Percentiles rank a stretch among this genome's conserved stretches.
These are phyloP conservation scores for Zopfia rhizophila DNA, from an alignment of 2,329 filamentous ascomycete species.

Conservation along the genomic window DNA sequence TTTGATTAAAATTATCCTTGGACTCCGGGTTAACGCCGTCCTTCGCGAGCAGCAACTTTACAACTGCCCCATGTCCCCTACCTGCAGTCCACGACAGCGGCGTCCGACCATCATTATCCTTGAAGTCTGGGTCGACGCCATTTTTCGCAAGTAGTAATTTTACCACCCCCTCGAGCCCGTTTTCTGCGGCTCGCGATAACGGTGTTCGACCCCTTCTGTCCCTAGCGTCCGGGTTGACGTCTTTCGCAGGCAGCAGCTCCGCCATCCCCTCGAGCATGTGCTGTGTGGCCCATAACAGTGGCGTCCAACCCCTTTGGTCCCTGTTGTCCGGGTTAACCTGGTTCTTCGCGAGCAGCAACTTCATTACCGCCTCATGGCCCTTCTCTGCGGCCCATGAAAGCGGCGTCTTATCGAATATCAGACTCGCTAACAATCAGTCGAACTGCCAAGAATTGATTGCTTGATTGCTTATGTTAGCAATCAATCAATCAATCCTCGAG, in stretches of 20 bases:
- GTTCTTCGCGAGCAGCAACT: conserved; percentile 7
- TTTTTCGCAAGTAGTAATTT: conserved; percentile 10
- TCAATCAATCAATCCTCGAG: too few relatives aligned
- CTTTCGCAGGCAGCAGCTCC: conserved; percentile 9
- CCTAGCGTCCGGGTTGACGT: background rate
- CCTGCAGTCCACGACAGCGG: conserved; percentile 1
- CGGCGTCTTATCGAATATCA: too few relatives aligned
- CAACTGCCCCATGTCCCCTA: conserved; percentile 5
- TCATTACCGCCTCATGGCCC: conserved; percentile 1
- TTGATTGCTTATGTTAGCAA: too few relatives aligned
- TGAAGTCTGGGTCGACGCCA: conserved; percentile 8
- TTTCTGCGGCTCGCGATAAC: conserved; percentile 5
- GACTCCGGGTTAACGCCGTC: background rate
- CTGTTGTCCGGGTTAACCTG: conserved; percentile 7
- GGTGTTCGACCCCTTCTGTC: conserved; percentile 2
- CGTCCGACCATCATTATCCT: conserved; percentile 1
- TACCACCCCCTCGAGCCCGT: conserved; percentile 11
- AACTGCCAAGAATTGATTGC: too few relatives aligned
- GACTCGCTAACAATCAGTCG: too few relatives aligned
- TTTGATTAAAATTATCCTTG: background rate
- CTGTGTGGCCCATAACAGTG: conserved; percentile 2
- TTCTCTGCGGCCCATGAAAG: background rate
- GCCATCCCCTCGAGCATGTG: background rate
- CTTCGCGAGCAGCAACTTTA: conserved; percentile 2
- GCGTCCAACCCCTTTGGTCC: background rate